A percentile compares a stretch with the other conserved stretches of the same genome.
These are phyloP conservation scores for Dendrocalamus latiflorus DNA, from an alignment of 202 grass and related monocot genomes.

Conservation along the genomic window DNA sequence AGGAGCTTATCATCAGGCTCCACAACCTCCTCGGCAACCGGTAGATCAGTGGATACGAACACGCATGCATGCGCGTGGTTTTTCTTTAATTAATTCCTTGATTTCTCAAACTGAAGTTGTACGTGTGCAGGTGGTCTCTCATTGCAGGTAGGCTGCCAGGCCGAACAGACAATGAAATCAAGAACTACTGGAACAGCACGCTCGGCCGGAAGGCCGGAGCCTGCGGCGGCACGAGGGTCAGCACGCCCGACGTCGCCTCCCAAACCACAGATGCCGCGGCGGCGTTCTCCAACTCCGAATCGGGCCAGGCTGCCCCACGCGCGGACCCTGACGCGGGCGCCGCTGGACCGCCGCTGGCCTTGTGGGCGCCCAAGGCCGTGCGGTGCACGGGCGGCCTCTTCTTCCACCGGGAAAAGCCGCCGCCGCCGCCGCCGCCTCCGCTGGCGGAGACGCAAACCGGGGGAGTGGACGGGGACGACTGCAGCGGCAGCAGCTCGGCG, in stretches of 20 bases:
- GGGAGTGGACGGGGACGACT: slow-evolving; percentile 2
- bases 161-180: slow-evolving; percentile 99
- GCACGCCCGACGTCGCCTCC: background rate
- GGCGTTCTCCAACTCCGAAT: slow-evolving; percentile 2
- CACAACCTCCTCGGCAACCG: slow-evolving; percentile 85
- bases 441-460: background rate
- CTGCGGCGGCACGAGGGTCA: background rate
- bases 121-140: slow-evolving; percentile 58
- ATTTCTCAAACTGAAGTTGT: background rate
- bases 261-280: background rate
- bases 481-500: slow-evolving; percentile 37
- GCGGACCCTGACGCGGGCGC: background rate
- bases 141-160: slow-evolving; percentile 82
- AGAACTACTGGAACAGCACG: slow-evolving; percentile 98
- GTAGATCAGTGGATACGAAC: background rate
- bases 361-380: slow-evolving; percentile 64
- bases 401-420: slow-evolving; percentile 22
- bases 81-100: no score
- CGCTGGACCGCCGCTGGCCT: background rate
- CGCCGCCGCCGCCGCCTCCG: background rate
- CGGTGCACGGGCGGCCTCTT: slow-evolving; percentile 51
- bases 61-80: background rate
- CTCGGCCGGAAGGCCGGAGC: slow-evolving; percentile 49
- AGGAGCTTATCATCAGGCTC: slow-evolving; percentile 78
- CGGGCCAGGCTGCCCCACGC: background rate